Conservation (phyloP, 2,329 filamentous ascomycete genomes). For the Metarhizium anisopliae region DNA sequence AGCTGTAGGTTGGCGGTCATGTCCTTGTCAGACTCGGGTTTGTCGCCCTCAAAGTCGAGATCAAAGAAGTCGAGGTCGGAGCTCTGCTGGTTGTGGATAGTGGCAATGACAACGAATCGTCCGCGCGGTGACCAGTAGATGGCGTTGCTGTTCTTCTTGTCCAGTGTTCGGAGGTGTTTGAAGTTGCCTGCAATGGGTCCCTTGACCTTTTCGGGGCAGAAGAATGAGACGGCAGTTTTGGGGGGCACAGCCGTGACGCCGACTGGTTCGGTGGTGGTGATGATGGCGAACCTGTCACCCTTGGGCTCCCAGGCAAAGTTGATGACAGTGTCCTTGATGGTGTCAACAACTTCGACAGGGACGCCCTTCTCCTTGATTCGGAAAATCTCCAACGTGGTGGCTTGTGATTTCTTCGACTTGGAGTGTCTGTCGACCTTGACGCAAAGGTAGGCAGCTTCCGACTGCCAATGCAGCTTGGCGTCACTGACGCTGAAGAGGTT, state of each 20-base stretch:
- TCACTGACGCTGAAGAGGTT: slow-evolving; percentile 98
- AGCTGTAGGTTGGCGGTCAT: slow-evolving; percentile 88
- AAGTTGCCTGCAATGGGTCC: slow-evolving; percentile 77
- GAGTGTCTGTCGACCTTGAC: slow-evolving; percentile 98
- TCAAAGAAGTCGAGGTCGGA: slow-evolving; percentile 98
- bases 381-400: slow-evolving; percentile 97
- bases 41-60: slow-evolving; percentile 95
- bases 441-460: slow-evolving; percentile 84
- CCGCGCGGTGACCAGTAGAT: slow-evolving; percentile 99
- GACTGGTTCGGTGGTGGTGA: slow-evolving; percentile 81
- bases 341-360: slow-evolving; percentile 94
- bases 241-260: slow-evolving; percentile 73
- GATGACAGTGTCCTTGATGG: slow-evolving; percentile 96
- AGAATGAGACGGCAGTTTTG: slow-evolving; percentile 93
- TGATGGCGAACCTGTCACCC: slow-evolving; percentile 93
- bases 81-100: slow-evolving; percentile 84
- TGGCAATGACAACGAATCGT: slow-evolving; percentile 89
- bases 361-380: slow-evolving; percentile 95
- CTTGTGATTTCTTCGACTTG: slow-evolving; percentile 97
- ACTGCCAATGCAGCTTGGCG: slow-evolving; percentile 98
- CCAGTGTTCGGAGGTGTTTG: slow-evolving; percentile 86
- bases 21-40: slow-evolving; percentile 87
- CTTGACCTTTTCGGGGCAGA: slow-evolving; percentile 93
- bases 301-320: slow-evolving; percentile 99
- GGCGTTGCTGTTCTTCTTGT: slow-evolving; percentile 99